A percentile compares a stretch with the other conserved stretches of the same genome.
phyloP scores from a whole-genome alignment of 345 rosid species.

The Gynandropsis gynandra region DNA sequence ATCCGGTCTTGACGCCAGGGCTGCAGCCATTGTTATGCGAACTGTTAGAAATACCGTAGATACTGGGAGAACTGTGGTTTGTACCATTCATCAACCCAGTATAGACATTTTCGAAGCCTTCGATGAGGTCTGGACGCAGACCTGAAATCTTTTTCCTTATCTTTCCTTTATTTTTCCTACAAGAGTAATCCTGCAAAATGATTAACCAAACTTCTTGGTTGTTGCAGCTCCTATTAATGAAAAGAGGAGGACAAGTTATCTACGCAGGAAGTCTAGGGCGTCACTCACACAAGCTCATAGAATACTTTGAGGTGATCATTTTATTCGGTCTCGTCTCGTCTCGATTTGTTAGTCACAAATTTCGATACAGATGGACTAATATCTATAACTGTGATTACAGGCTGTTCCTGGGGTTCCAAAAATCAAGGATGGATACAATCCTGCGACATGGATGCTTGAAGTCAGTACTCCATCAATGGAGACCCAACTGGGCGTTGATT shows the following conservation, averaged over 20 bases:
- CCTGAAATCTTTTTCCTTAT: conserved; percentile 2
- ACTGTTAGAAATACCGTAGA: conserved; percentile 90
- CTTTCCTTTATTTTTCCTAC: no score
- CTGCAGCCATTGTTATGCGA: conserved; percentile 94
- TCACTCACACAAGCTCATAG: conserved; percentile 70
- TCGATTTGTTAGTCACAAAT: background rate
- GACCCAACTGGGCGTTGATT: conserved; percentile 56
- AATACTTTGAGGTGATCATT: conserved; percentile 68
- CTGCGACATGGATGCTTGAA: conserved; percentile 97
- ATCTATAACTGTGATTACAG: conserved; percentile 26
- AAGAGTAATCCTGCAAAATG: background rate
- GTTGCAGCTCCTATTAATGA: conserved; percentile 70
- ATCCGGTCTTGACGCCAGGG: conserved; percentile 93
- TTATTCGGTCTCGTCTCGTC: background rate
- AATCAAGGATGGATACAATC: conserved; percentile 66
- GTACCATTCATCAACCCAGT: conserved; percentile 97
- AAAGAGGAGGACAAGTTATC: conserved; percentile 90
- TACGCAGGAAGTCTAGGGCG: conserved; percentile 74
- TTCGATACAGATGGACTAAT: conserved; percentile 2
- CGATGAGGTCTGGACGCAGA: conserved; percentile 50
- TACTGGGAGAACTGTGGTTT: conserved; percentile 92
- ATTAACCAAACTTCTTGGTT: background rate
- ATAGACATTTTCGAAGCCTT: conserved; percentile 88
- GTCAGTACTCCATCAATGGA: conserved; percentile 57
- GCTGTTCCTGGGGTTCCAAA: conserved; percentile 65